These are phyloP conservation scores for Pseudoscleropodium purum DNA, from an alignment of 225 moss, liverwort and hornwort species.

Conservation along the genomic window DNA sequence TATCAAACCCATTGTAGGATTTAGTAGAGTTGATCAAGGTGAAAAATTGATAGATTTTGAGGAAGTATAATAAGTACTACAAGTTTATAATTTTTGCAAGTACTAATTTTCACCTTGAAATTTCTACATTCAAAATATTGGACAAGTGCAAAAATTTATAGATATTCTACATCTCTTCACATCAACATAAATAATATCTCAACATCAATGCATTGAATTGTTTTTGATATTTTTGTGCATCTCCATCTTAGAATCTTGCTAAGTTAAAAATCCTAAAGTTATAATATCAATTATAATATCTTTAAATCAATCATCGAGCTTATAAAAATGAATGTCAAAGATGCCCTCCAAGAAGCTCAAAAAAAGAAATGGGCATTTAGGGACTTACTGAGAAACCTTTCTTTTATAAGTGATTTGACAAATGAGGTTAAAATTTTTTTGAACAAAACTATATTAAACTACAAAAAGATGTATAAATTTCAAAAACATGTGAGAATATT, in stretches of 20 bases:
- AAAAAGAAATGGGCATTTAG: neutral
- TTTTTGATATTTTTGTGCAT: neutral
- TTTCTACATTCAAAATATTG: neutral
- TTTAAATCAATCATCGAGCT: neutral
- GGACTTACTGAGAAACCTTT: neutral
- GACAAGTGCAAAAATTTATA: neutral
- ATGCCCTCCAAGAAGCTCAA: neutral
- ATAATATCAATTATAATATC: neutral
- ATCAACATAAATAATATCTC: neutral
- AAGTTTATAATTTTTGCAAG: neutral
- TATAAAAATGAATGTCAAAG: neutral
- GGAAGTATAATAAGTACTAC: neutral
- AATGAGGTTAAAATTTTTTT: neutral
- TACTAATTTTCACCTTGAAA: neutral
- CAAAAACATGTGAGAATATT: neutral
- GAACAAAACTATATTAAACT: neutral
- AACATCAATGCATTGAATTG: neutral
- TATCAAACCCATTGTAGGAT: too few species aligned
- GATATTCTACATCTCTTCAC: fast-evolving
- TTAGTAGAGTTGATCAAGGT: neutral
- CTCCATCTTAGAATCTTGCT: neutral
- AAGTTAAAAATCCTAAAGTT: neutral
- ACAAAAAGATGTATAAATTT: neutral
- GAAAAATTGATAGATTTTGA: neutral
- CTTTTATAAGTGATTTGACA: neutral